phyloP scores from a whole-genome alignment of 108 stramenopile species.

The Nitzschia inconspicua region DNA sequence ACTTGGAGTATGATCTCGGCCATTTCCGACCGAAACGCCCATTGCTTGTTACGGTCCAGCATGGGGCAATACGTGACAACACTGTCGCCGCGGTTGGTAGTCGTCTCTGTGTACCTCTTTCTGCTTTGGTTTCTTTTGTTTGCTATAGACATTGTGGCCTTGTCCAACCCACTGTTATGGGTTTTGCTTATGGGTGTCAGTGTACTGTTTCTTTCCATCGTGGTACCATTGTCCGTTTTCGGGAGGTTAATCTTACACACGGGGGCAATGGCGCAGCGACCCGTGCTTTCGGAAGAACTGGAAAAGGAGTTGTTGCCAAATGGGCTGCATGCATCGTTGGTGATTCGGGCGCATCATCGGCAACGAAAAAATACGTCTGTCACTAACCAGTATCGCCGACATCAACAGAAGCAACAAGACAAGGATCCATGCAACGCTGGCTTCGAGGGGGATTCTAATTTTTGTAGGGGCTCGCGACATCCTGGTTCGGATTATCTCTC shows the following conservation, averaged over 20 bases:
- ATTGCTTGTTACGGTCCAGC: constrained; percentile 37
- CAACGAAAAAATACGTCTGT: constrained; percentile 11
- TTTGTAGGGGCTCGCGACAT: no score
- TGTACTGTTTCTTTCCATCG: constrained; percentile 32
- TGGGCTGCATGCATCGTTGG: constrained; percentile 37
- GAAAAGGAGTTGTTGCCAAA: constrained; percentile 41
- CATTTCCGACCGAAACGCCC: constrained; percentile 45
- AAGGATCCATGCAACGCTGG: no score
- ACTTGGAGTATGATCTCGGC: constrained; percentile 48
- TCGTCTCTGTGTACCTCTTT: constrained; percentile 36
- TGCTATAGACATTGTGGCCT: constrained; percentile 15
- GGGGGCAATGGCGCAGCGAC: constrained; percentile 43
- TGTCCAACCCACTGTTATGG: background rate
- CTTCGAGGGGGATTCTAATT: no score
- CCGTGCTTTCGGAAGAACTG: constrained; percentile 35
- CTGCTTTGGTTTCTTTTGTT: constrained; percentile 41
- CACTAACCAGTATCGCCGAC: constrained; percentile 13
- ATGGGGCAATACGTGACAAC: constrained; percentile 48
- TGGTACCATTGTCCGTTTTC: constrained; percentile 39
- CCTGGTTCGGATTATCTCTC: no score
- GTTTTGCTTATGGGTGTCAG: background rate
- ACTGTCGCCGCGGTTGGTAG: constrained; percentile 39
- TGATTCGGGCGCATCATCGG: constrained; percentile 35
- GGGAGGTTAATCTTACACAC: constrained; percentile 53
- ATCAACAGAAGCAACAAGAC: background rate